Percentiles rank a stretch among this genome's conserved stretches.
Evolutionary conservation across 1,284 basidiomycete genomes (phyloP).

Genomic region (Ceratobasidium sp.): DNA sequence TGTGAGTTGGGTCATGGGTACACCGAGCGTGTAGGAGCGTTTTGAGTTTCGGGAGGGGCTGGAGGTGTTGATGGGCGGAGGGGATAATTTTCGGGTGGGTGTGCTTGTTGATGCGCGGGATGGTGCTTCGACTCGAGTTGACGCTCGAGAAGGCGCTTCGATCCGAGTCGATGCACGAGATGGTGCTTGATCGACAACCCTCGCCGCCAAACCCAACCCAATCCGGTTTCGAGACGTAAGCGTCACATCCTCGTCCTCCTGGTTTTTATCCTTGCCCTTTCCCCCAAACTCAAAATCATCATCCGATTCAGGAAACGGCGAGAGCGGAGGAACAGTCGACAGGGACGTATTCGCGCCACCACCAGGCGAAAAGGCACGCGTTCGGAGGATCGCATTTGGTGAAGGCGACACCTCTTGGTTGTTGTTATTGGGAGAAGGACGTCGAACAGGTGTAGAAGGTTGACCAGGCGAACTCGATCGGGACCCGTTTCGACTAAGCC

Average conservation of each 20-base stretch:
- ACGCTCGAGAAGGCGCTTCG: too few relatives aligned
- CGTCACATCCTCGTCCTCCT: slow-evolving; percentile 28
- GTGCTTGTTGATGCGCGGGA: slow-evolving; percentile 8
- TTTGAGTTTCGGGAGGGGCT: slow-evolving; percentile 32
- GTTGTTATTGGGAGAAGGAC: background rate
- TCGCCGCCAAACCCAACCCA: background rate
- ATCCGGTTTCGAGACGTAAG: slow-evolving; percentile 13
- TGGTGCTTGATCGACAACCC: too few relatives aligned
- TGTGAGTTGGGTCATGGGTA: slow-evolving; percentile 39
- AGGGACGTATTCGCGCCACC: slow-evolving; percentile 3
- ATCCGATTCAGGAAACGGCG: slow-evolving; percentile 43
- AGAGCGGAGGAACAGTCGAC: slow-evolving; percentile 41
- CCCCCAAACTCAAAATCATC: slow-evolving; percentile 26
- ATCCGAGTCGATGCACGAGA: too few relatives aligned
- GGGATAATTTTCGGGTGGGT: slow-evolving; percentile 15
- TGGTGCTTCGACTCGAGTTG: background rate
- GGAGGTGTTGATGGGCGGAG: slow-evolving; percentile 10
- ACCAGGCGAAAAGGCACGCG: slow-evolving; percentile 28
- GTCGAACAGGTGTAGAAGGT: slow-evolving; percentile 4
- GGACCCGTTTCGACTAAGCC: background rate
- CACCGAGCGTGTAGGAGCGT: slow-evolving; percentile 22
- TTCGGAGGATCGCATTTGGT: slow-evolving; percentile 15
- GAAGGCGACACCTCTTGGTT: slow-evolving; percentile 4
- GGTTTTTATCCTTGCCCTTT: slow-evolving; percentile 6
- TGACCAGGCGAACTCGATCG: background rate